Percentiles rank a stretch among this genome's conserved stretches.
These are phyloP conservation scores for Pontederia paniculata DNA, from an alignment of 176 grass and related monocot species.

Conservation along the genomic window DNA sequence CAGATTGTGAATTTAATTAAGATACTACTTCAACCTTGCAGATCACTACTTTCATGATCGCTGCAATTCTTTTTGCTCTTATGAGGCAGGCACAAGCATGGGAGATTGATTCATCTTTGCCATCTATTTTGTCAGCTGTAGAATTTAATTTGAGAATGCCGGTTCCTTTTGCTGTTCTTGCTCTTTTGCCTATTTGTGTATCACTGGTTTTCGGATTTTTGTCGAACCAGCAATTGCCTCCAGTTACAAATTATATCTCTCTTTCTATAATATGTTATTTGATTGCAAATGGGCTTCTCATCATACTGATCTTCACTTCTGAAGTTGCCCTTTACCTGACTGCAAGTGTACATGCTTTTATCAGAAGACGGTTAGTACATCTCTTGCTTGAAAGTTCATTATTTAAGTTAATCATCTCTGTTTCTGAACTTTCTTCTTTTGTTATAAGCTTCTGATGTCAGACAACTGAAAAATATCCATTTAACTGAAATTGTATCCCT, in stretches of 20 bases:
- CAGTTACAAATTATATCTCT: slow-evolving; percentile 45
- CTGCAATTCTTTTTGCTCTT: slow-evolving; percentile 64
- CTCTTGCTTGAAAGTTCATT: not conserved
- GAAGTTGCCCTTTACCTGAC: slow-evolving; percentile 46
- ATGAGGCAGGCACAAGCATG: slow-evolving; percentile 77
- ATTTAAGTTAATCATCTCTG: not conserved
- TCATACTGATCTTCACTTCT: slow-evolving; percentile 66
- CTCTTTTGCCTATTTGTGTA: slow-evolving; percentile 46
- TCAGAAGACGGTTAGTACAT: slow-evolving; percentile 63
- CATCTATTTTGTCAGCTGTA: slow-evolving; percentile 71
- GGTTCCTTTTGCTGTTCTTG: slow-evolving; percentile 45
- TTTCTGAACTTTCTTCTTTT: not conserved
- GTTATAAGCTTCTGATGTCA: not conserved
- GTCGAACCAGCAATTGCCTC: slow-evolving; percentile 31
- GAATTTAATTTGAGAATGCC: slow-evolving; percentile 70
- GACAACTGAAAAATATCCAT: not conserved
- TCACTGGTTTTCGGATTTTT: slow-evolving; percentile 39
- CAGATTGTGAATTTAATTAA: slow-evolving; percentile 8
- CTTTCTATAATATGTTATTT: slow-evolving; percentile 65
- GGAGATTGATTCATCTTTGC: slow-evolving; percentile 72
- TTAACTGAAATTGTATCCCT: not conserved
- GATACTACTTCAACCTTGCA: slow-evolving; percentile 30
- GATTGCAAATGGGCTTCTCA: slow-evolving; percentile 67
- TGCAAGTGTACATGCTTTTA: slow-evolving; percentile 63
- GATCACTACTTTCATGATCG: slow-evolving; percentile 90